Evolutionary conservation across 148 eudicot genomes (phyloP).

Genomic region (Cornus kousa): DNA sequence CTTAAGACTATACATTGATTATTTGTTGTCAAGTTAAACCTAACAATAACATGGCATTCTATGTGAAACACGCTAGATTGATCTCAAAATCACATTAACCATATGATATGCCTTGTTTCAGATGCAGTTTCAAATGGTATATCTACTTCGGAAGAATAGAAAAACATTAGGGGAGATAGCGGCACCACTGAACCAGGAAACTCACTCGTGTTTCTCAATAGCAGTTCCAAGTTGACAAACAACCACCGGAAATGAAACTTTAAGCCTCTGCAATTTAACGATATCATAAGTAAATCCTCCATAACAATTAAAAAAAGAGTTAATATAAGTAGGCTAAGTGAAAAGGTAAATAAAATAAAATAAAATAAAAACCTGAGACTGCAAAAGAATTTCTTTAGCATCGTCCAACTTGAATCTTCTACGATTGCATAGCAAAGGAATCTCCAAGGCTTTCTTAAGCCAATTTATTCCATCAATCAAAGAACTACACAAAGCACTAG

Average conservation of each 20-base stretch:
- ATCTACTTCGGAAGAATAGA: neutral
- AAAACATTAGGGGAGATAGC: neutral
- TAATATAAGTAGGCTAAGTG: neutral
- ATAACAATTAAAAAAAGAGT: neutral
- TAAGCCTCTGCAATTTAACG: conserved; percentile 42
- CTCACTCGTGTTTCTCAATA: conserved; percentile 74
- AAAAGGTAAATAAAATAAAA: conserved; percentile 5
- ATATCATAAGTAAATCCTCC: neutral
- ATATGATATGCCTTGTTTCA: too few relatives aligned
- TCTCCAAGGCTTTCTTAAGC: conserved; percentile 70
- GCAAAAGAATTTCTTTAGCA: conserved; percentile 57
- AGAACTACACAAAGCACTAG: conserved; percentile 40
- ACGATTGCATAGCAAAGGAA: conserved; percentile 37
- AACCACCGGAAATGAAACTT: conserved; percentile 51
- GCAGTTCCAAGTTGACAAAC: conserved; percentile 51
- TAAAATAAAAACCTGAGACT: conserved; percentile 50
- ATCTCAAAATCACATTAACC: too few relatives aligned
- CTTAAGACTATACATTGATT: too few relatives aligned
- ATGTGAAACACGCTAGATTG: too few relatives aligned
- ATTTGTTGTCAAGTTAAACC: too few relatives aligned
- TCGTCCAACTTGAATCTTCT: conserved; percentile 46
- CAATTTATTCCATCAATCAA: conserved; percentile 64
- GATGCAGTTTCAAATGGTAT: neutral
- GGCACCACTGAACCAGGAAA: neutral
- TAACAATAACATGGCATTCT: too few relatives aligned